phyloP scores from a whole-genome alignment of 2,329 filamentous ascomycete species.

The Coniochaeta sp. region DNA sequence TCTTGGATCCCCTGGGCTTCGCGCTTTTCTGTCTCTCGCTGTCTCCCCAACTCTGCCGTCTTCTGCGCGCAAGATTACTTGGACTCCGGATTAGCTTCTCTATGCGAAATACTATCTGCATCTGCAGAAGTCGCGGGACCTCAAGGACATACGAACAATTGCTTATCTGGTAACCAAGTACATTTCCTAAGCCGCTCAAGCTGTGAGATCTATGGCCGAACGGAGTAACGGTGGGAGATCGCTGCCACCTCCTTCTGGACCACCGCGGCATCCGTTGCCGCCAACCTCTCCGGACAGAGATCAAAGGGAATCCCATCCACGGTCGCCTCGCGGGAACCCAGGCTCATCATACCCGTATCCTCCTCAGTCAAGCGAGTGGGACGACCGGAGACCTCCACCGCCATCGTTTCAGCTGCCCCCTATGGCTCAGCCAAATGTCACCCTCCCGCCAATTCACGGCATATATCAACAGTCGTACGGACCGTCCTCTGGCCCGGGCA shows the following conservation, averaged over 20 bases:
- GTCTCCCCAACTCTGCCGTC: too few species aligned
- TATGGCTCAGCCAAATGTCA: slow-evolving; percentile 35
- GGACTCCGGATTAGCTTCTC: not conserved
- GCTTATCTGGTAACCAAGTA: not conserved
- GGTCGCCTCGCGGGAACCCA: not conserved
- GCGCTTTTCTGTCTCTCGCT: not conserved
- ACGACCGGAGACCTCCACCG: slow-evolving; percentile 25
- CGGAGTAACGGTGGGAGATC: not conserved
- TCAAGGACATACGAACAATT: not conserved
- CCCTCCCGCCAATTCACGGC: slow-evolving; percentile 43
- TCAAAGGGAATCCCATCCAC: not conserved
- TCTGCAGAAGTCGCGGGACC: not conserved
- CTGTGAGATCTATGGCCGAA: not conserved
- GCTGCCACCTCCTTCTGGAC: not conserved
- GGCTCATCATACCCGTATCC: not conserved
- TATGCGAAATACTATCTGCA: not conserved
- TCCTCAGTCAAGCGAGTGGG: slow-evolving; percentile 28
- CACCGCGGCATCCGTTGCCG: not conserved
- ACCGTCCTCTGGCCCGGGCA: not conserved
- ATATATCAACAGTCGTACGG: slow-evolving; percentile 3
- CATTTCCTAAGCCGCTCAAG: not conserved
- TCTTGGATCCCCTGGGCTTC: not conserved
- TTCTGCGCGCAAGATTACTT: not conserved
- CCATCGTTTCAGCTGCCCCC: slow-evolving; percentile 7
- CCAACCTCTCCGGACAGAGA: not conserved